phyloP scores from a whole-genome alignment of 495 filamentous ascomycete genomes.

The Aspergillus ostianus region DNA sequence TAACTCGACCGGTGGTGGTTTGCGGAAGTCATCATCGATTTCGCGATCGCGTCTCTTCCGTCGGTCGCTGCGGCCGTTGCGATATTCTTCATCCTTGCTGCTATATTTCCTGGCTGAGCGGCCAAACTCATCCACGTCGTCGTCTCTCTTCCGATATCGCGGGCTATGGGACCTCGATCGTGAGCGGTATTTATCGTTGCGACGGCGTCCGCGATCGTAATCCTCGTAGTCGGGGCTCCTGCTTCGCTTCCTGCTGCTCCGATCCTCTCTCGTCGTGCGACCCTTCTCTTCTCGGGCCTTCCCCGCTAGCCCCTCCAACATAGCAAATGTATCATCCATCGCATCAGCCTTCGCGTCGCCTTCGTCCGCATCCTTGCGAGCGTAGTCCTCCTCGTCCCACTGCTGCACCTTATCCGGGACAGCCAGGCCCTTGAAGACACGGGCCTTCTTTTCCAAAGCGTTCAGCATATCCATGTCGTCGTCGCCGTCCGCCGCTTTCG shows the following conservation, averaged over 20 bases:
- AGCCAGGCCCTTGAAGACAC: conserved; percentile 84
- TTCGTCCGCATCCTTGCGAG: conserved; percentile 26
- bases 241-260: conserved; percentile 62
- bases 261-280: conserved; percentile 28
- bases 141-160: conserved; percentile 47
- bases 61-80: conserved; percentile 41
- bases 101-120: conserved; percentile 41
- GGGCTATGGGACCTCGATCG: conserved; percentile 55
- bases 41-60: conserved; percentile 39
- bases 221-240: conserved; percentile 68
- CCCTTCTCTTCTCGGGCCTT: conserved; percentile 54
- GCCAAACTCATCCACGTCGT: conserved; percentile 65
- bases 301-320: conserved; percentile 80
- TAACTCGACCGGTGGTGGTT: conserved; percentile 71
- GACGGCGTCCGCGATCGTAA: conserved; percentile 49
- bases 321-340: conserved; percentile 91
- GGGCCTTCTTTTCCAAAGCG: conserved; percentile 62
- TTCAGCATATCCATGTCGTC: conserved; percentile 41
- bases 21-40: conserved; percentile 65
- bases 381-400: conserved; percentile 53
- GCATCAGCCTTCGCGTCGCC: conserved; percentile 50
- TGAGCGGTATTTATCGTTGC: conserved; percentile 53
- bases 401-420: conserved; percentile 74
- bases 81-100: conserved; percentile 42
- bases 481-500: conserved; percentile 15